These are phyloP conservation scores for Penicillium subrubescens DNA, from an alignment of 495 filamentous ascomycete genomes.

Conservation along the genomic window DNA sequence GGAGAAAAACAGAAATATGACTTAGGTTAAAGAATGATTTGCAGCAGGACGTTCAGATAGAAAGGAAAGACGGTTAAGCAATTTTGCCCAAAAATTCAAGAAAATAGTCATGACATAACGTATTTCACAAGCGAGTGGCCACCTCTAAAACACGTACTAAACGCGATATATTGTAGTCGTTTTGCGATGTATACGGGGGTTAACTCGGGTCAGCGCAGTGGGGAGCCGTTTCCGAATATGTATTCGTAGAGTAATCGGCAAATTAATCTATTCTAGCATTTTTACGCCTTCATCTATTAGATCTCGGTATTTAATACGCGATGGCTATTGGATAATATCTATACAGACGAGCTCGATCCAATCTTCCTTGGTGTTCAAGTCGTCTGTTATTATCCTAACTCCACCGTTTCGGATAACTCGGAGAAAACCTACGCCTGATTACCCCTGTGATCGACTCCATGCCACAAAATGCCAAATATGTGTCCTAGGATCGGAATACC, in stretches of 20 bases:
- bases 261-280: neutral
- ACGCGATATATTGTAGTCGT: neutral
- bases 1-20: conserved; percentile 2
- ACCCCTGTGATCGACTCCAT: conserved; percentile 41
- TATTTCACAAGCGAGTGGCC: conserved; percentile 4
- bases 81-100: neutral
- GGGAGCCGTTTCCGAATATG: conserved; percentile 6
- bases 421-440: conserved; percentile 13
- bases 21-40: neutral
- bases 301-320: neutral
- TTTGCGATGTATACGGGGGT: neutral
- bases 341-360: neutral
- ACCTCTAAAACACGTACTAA: conserved; percentile 5
- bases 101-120: conserved; percentile 6
- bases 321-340: neutral
- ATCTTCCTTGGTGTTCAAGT: neutral
- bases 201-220: neutral
- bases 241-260: neutral
- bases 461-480: conserved; percentile 37
- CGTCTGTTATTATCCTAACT: conserved; percentile 2
- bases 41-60: neutral
- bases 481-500: conserved; percentile 52
- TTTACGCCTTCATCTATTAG: neutral
- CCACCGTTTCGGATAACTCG: neutral
- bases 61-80: conserved; percentile 4